Base-by-base conservation (phyloP, 148 eudicot genomes). In the Euryodendron excelsum region DNA sequence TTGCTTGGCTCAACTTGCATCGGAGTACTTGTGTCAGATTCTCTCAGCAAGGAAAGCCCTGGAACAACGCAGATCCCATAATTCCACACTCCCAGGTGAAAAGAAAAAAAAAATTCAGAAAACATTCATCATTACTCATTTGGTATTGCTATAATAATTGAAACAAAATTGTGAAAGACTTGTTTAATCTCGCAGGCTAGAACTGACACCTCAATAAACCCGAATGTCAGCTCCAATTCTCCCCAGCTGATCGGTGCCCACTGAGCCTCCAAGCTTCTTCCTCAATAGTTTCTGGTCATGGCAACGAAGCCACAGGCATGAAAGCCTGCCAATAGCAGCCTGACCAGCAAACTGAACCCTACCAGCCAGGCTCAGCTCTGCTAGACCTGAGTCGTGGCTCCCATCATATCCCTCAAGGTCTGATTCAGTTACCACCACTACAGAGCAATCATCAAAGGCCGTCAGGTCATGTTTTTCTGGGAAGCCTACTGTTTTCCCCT, bases 401-500 rank as follows among this genome's bases (percentile, higher is more conserved):
- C 60, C 85, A 10, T 82, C 84, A 41, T 89, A 89, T 23, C 90
- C 92, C 62, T 85, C 92, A 18, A 89, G 88, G 75, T 89, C 92
- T 0, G 90, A 87, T 20, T 86, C 85, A 1, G 92, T 86, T 23
- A 89, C 84, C 62, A 89, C 36, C 41, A 89, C 92, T 61, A 85
- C 52, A 5, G 90, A 82, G 56, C 69, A 78, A 76, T 89, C 90
- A 30, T 89, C 90, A 30, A 89, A 89, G 13, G 79, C 82, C 61
- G 66, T 75, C 1, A 25, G 27, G n/a, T 79, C 80, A 59, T 36
- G 75, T 65, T 78, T 60, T n/a, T 14, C 12, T 7, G 66, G 73
- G 67, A 74, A 58, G 31, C 34, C 44, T 1, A 77, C 14, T 39
- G 45, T 73, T 73, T 33, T 59, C 20, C 20, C 44, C 11, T 33